A percentile compares a stretch with the other conserved stretches of the same genome.
Conservation (phyloP, 345 rosid species). For the Balakata baccata region DNA sequence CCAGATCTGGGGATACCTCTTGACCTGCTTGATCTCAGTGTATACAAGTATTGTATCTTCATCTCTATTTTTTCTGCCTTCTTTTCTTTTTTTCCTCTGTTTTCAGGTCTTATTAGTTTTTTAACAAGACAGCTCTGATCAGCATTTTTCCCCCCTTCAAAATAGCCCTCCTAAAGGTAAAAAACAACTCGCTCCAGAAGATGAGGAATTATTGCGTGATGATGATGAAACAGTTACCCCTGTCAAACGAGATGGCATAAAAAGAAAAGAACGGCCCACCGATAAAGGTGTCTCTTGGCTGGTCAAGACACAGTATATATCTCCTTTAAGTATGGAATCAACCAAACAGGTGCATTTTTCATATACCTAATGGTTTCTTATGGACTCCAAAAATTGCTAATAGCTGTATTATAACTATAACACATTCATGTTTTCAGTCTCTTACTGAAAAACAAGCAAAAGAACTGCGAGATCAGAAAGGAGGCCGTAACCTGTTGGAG, state of each 20-base stretch:
- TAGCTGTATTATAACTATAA: slow-evolving; percentile 11
- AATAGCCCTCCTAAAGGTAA: slow-evolving; percentile 59
- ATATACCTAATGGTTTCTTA: background rate
- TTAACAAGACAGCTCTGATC: slow-evolving; percentile 13
- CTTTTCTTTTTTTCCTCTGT: background rate
- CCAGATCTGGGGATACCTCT: slow-evolving; percentile 98
- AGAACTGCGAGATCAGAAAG: slow-evolving; percentile 79
- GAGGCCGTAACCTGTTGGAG: slow-evolving; percentile 63
- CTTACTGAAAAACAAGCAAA: slow-evolving; percentile 93
- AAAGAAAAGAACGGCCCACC: slow-evolving; percentile 84
- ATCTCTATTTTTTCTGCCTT: slow-evolving; percentile 1
- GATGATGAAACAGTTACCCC: slow-evolving; percentile 83
- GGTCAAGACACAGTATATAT: slow-evolving; percentile 92
- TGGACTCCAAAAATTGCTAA: slow-evolving; percentile 10
- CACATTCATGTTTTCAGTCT: slow-evolving; percentile 53
- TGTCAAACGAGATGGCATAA: slow-evolving; percentile 80
- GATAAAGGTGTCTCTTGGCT: slow-evolving; percentile 96
- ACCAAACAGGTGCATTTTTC: slow-evolving; percentile 65
- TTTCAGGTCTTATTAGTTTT: background rate
- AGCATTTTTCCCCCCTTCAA: slow-evolving; percentile 11
- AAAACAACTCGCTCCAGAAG: slow-evolving; percentile 81
- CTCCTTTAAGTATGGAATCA: slow-evolving; percentile 80
- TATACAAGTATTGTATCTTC: slow-evolving; percentile 65
- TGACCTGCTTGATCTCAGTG: slow-evolving; percentile 93
- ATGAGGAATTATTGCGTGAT: slow-evolving; percentile 81